phyloP scores from a whole-genome alignment of 78 protist species.

The slime mould (Dictyostelium discoideum) region DNA sequence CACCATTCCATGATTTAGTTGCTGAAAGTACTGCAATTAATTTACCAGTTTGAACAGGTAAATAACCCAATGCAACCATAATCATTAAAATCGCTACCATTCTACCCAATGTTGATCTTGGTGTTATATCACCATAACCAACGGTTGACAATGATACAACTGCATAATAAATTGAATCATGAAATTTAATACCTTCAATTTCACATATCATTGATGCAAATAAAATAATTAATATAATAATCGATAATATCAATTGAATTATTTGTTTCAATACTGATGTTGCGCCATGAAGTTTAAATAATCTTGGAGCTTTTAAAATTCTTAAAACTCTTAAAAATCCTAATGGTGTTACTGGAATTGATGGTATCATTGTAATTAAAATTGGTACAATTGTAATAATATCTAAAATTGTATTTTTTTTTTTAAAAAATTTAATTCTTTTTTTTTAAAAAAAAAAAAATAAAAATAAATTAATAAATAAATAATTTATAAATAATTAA shows the following conservation, averaged over 20 bases:
- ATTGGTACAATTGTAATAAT: slow-evolving; percentile 61
- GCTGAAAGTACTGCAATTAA: not conserved
- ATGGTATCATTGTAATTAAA: slow-evolving; percentile 57
- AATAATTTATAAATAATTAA: too few relatives aligned
- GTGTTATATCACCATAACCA: slow-evolving; percentile 82
- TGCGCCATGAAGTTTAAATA: slow-evolving; percentile 77
- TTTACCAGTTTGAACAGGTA: slow-evolving; percentile 33
- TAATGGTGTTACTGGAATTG: slow-evolving; percentile 61
- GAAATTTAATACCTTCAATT: slow-evolving; percentile 44
- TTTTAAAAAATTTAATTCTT: slow-evolving; percentile 29
- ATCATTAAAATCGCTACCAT: slow-evolving; percentile 35
- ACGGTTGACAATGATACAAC: slow-evolving; percentile 77
- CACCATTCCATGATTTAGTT: slow-evolving; percentile 62
- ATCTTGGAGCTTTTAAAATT: slow-evolving; percentile 75
- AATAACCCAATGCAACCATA: slow-evolving; percentile 10
- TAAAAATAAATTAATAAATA: too few relatives aligned
- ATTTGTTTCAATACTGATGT: slow-evolving; percentile 18
- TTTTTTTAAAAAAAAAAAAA: not conserved
- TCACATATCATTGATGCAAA: slow-evolving; percentile 72
- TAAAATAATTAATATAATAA: slow-evolving; percentile 54
- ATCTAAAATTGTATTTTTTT: slow-evolving; percentile 56
- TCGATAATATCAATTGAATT: slow-evolving; percentile 37
- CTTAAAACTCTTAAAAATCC: slow-evolving; percentile 71
- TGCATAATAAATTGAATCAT: slow-evolving; percentile 44
- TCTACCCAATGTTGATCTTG: slow-evolving; percentile 36